Conservation (phyloP, 495 filamentous ascomycete genomes). For the Daldinia grandis region DNA sequence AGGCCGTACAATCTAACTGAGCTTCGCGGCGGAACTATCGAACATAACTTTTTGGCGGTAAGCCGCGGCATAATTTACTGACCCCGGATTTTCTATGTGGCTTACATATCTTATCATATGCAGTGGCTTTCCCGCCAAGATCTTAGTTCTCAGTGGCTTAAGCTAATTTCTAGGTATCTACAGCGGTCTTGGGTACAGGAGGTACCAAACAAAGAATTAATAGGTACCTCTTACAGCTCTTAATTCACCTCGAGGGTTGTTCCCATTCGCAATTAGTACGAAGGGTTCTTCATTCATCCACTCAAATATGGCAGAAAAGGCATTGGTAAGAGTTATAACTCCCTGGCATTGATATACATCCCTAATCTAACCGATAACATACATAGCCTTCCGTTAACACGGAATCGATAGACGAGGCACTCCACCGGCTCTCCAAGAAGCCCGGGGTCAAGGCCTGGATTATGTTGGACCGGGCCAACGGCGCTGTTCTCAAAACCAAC, state of each 20-base stretch:
- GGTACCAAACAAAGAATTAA: neutral
- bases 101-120: conserved; percentile 19
- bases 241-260: neutral
- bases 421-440: conserved; percentile 69
- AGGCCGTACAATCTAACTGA: neutral
- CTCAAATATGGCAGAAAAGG: conserved; percentile 36
- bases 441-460: conserved; percentile 71
- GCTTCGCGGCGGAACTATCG: neutral
- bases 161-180: conserved; percentile 11
- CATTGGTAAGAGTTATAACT: conserved; percentile 24
- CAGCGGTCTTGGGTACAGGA: neutral
- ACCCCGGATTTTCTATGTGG: neutral
- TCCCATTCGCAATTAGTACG: neutral
- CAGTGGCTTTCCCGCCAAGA: neutral
- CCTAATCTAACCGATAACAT: conserved; percentile 13
- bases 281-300: neutral
- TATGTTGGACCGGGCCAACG: conserved; percentile 65
- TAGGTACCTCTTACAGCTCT: too few relatives aligned
- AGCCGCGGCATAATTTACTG: conserved; percentile 42
- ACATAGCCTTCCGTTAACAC: conserved; percentile 34
- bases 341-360: neutral
- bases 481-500: conserved; percentile 68
- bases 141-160: conserved; percentile 10
- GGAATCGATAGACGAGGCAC: conserved; percentile 57
- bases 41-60: conserved; percentile 58